These are phyloP conservation scores for Mortierella claussenii DNA, from an alignment of 192 early-diverging fungal species.

Conservation along the genomic window DNA sequence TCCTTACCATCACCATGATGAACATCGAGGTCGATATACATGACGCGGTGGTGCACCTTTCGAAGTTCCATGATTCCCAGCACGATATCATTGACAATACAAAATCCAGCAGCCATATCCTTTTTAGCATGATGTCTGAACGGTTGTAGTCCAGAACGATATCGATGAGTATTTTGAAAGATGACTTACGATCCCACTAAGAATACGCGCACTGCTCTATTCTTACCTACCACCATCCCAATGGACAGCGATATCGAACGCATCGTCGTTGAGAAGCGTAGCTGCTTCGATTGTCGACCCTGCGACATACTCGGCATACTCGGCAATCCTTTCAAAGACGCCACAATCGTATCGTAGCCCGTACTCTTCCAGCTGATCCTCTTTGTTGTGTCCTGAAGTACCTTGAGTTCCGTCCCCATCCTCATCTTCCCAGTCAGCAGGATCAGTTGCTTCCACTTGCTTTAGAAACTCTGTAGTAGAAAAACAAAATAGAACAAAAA, in stretches of 20 bases:
- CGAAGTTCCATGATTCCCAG: conserved; percentile 85
- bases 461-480: conserved; percentile 14
- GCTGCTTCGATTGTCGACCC: conserved; percentile 52
- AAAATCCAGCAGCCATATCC: conserved; percentile 86
- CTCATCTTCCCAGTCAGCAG: not conserved
- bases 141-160: not conserved
- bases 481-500: not conserved
- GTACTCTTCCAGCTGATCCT: conserved; percentile 47
- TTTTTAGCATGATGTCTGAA: conserved; percentile 57
- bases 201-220: too few species aligned
- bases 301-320: conserved; percentile 43
- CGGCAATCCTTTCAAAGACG: conserved; percentile 46
- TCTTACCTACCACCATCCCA: conserved; percentile 91
- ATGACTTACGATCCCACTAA: too few species aligned
- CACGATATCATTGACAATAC: conserved; percentile 92
- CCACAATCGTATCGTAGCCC: conserved; percentile 51
- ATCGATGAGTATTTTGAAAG: not conserved
- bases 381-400: not conserved
- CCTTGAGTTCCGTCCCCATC: not conserved
- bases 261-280: conserved; percentile 36
- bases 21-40: conserved; percentile 91
- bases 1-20: conserved; percentile 86
- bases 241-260: conserved; percentile 67
- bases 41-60: conserved; percentile 69
- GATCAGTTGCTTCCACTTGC: not conserved